Conservation (phyloP, 345 rosid genomes). For the Populus alba region DNA sequence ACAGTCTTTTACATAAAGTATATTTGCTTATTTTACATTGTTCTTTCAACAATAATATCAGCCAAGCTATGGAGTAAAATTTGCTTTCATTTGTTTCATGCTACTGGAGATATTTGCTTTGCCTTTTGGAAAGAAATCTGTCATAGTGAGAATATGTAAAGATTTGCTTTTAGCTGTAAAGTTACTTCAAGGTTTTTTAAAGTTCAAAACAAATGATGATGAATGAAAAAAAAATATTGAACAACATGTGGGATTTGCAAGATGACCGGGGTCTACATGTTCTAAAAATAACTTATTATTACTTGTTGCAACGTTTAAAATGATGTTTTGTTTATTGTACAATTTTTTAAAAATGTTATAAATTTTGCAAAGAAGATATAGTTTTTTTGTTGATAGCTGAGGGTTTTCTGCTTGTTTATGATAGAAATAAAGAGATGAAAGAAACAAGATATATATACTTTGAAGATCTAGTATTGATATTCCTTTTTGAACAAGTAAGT, state of each 20-base stretch:
- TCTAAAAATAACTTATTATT: no score
- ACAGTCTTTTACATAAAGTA: neutral
- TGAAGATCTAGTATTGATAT: no score
- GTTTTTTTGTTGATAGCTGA: rapidly evolving
- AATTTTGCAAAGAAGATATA: rapidly evolving
- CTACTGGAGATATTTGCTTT: neutral
- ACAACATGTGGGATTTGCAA: no score
- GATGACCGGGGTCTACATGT: no score
- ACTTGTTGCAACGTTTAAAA: rapidly evolving
- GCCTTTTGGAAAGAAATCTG: neutral
- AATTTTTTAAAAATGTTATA: no score
- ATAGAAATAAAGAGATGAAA: no score
- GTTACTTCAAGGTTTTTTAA: no score
- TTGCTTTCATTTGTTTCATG: neutral
- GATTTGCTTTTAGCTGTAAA: rapidly evolving
- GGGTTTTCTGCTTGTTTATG: no score
- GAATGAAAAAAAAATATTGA: no score
- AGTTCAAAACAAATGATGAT: rapidly evolving
- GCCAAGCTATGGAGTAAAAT: neutral
- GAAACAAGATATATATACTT: no score
- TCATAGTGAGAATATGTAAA: rapidly evolving
- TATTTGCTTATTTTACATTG: neutral
- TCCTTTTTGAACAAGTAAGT: no score
- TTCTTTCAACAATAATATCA: neutral
- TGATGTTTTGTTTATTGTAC: no score